Conservation (phyloP, 345 rosid genomes). For the Gossypium stocksii region DNA sequence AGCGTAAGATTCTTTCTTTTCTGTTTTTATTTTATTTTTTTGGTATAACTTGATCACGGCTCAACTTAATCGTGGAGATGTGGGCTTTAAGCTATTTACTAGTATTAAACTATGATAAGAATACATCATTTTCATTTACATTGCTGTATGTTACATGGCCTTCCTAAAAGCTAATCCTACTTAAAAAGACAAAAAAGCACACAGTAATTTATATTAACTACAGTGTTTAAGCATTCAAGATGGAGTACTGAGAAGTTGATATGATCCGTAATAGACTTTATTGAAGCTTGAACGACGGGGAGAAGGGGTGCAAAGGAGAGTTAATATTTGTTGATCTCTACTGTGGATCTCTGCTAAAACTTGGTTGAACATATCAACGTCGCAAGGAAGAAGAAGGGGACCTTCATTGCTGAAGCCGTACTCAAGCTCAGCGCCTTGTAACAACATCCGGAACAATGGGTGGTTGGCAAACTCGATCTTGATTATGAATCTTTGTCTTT, state of each 20-base stretch:
- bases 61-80: too few species aligned
- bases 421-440: constrained; percentile 68
- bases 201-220: not conserved
- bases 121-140: not conserved
- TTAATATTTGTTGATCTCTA: constrained; percentile 10
- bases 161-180: not conserved
- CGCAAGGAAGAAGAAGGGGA: constrained; percentile 70
- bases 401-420: constrained; percentile 56
- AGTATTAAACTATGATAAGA: not conserved
- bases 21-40: too few species aligned
- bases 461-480: constrained; percentile 53
- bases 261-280: constrained; percentile 22
- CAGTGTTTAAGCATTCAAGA: constrained; percentile 34
- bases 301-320: constrained; percentile 23
- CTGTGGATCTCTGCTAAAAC: constrained; percentile 47
- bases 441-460: constrained; percentile 58
- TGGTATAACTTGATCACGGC: too few species aligned
- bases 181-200: too few species aligned
- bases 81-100: not conserved
- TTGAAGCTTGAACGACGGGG: constrained; percentile 8
- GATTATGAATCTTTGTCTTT: constrained; percentile 47
- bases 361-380: constrained; percentile 54
- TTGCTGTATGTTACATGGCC: not conserved
- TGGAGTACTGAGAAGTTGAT: constrained; percentile 39
- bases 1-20: too few species aligned